Evolutionary conservation across 2,329 filamentous ascomycete genomes (phyloP), one percentile per base, ranked within the genome.

Genomic region (Colletotrichum sp.): DNA sequence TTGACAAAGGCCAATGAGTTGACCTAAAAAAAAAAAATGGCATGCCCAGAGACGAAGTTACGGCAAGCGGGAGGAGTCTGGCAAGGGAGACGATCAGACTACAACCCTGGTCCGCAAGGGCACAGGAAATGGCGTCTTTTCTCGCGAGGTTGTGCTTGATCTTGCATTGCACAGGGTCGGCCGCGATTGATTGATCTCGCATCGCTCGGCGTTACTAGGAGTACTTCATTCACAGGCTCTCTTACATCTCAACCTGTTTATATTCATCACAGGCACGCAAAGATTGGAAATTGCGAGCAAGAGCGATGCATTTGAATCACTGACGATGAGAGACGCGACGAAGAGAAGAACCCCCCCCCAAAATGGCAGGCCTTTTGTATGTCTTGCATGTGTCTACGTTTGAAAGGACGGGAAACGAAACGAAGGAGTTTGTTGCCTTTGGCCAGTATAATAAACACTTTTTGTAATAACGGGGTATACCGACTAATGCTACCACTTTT

Each of bases 161-260:
- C 55, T 16, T 28, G 26, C 24, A 28, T 28, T 18, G 55, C 13
- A 24, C 13, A 16, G 55, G 55, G 55, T 59, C 26, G 55, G 55
- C 26, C 57, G 57, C 44, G n/a, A 55, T 26, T 49, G 28, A 52
- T 39, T 36, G 30, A n/a, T 44, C 49, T n/a, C 52, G 73, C 70
- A 73, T 64, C 63, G 44, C 70, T 64, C 32, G 70, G 70, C 73
- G 73, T 70, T 68, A 49, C 24, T 24, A 49, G 70, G 63, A 64
- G 44, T 69, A 59, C 49, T 28, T 26, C 21, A 36, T 30, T 55
- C 44, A 21, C 10, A 49, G n/a, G 44, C 44, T 49, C n/a, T 49
- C 44, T 13, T 13, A 21, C n/a, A 21, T 21, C n/a, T 49, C 44
- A 49, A 21, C n/a, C 44, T 21, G 44, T 49, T 49, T 21, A 13